Evolutionary conservation across 768 basidiomycete genomes (phyloP), one percentile per base, ranked within the genome.

Genomic region (Cubamyces sp.): DNA sequence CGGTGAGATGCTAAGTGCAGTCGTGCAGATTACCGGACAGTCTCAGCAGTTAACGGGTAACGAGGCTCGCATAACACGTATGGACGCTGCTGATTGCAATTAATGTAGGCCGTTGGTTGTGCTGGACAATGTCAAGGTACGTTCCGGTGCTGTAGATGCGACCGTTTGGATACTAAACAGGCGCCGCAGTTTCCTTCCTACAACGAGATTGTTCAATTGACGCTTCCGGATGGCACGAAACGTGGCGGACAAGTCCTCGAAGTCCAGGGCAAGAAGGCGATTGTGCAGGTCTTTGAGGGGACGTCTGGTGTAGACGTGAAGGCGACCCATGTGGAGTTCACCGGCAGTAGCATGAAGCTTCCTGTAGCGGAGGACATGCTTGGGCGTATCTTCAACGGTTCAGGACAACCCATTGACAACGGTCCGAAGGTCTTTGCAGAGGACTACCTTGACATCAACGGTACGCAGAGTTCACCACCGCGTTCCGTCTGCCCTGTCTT

Each of bases 361-460:
- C 95, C 97, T 46, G 97, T 98, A 19, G 94, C 95, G 23, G 97
- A 98, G 75, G 97, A 98, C 79, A 98, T 98, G 96, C 76, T 97
- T 70, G 97, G 97, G 34, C 91, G 97, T 65, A 96, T 98, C 73
- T 98, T 99, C 85, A 99, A 99, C 76, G 97, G 97, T 61, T 94
- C 92, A 45, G 97, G 97, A 39, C 92, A 93, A 71, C 96, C 97
- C 26, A 98, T 98, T 71, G 97, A 99, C 78, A 88, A 98, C 71
- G 97, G 97, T 28, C 97, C 97, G 0, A 98, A 97, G 74, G 97
- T 98, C 25, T 98, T 98, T 78, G 97, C 97, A 12, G 97, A 98
- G 78, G 97, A 99, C 73, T 98, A 98, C 76, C 82, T 98, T 66
- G 97, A 99, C 76, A 99, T 99, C 77, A 98, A 98, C 77, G 97